phyloP scores from a whole-genome alignment of 2,329 filamentous ascomycete species.

The Mycocentrospora acerina region DNA sequence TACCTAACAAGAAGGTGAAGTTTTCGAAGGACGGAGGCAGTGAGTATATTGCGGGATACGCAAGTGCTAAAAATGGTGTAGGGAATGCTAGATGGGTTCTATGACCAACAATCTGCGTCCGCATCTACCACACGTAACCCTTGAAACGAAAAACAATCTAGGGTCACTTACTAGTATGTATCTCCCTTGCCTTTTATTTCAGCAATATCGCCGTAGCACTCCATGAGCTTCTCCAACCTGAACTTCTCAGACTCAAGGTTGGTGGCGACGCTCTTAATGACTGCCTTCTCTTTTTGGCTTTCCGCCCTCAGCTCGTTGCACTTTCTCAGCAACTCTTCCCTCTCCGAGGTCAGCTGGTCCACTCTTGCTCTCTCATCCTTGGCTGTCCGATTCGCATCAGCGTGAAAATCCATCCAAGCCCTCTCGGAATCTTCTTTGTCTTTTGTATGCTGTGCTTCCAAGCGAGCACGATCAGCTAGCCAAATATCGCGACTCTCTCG shows the following conservation, averaged over 20 bases:
- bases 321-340: conserved; percentile 37
- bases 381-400: conserved; percentile 36
- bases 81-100: conserved; percentile 11
- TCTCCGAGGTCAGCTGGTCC: conserved; percentile 35
- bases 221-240: conserved; percentile 46
- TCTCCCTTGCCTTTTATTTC: conserved; percentile 48
- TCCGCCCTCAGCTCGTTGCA: conserved; percentile 36
- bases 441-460: conserved; percentile 36
- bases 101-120: conserved; percentile 2
- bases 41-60: conserved; percentile 28
- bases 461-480: conserved; percentile 50
- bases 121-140: conserved; percentile 4
- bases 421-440: conserved; percentile 49
- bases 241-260: conserved; percentile 46
- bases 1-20: conserved; percentile 10
- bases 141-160: conserved; percentile 20
- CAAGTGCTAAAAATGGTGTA: conserved; percentile 10
- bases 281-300: conserved; percentile 39
- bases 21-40: conserved; percentile 10
- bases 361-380: conserved; percentile 34
- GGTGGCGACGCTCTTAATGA: conserved; percentile 41
- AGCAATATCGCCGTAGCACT: conserved; percentile 44
- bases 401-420: conserved; percentile 46
- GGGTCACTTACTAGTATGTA: conserved; percentile 47
- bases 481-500: conserved; percentile 51